Percentiles rank a stretch among this genome's conserved stretches.
Evolutionary conservation across 345 rosid species (phyloP).

Genomic region (Microthlaspi erraticum): DNA sequence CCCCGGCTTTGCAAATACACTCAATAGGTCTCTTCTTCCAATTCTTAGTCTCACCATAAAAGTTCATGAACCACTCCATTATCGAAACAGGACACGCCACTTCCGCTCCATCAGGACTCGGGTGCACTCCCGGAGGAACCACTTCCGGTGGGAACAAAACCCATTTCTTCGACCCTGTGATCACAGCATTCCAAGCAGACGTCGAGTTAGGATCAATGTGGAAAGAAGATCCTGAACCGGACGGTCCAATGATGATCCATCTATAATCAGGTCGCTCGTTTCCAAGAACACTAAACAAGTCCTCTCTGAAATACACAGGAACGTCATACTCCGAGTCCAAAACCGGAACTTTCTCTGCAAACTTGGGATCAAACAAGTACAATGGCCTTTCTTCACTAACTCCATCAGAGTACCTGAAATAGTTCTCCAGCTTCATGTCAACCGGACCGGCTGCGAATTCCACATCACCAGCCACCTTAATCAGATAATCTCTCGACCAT

Average conservation of each 20-base stretch:
- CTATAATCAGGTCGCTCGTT: slow-evolving; percentile 86
- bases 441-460: slow-evolving; percentile 82
- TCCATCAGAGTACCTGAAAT: slow-evolving; percentile 72
- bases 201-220: slow-evolving; percentile 99
- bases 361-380: slow-evolving; percentile 94
- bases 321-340: slow-evolving; percentile 76
- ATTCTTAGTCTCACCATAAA: slow-evolving; percentile 73
- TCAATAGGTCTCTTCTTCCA: slow-evolving; percentile 85
- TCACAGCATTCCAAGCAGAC: slow-evolving; percentile 96
- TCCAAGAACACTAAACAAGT: slow-evolving; percentile 82
- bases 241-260: slow-evolving; percentile 95
- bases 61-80: slow-evolving; percentile 99
- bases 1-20: slow-evolving; percentile 94
- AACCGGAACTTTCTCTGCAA: slow-evolving; percentile 72
- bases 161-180: slow-evolving; percentile 96
- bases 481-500: slow-evolving; percentile 81
- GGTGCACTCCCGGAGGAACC: slow-evolving; percentile 94
- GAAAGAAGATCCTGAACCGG: slow-evolving; percentile 95
- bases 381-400: slow-evolving; percentile 89
- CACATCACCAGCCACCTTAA: slow-evolving; percentile 56
- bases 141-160: slow-evolving; percentile 93
- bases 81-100: slow-evolving; percentile 98
- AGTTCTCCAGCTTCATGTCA: slow-evolving; percentile 80
- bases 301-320: slow-evolving; percentile 84
- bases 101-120: slow-evolving; percentile 96